Percentiles rank a stretch among this genome's conserved stretches.
Conservation (phyloP, 1,284 basidiomycete genomes). For the Earliella scabrosa region DNA sequence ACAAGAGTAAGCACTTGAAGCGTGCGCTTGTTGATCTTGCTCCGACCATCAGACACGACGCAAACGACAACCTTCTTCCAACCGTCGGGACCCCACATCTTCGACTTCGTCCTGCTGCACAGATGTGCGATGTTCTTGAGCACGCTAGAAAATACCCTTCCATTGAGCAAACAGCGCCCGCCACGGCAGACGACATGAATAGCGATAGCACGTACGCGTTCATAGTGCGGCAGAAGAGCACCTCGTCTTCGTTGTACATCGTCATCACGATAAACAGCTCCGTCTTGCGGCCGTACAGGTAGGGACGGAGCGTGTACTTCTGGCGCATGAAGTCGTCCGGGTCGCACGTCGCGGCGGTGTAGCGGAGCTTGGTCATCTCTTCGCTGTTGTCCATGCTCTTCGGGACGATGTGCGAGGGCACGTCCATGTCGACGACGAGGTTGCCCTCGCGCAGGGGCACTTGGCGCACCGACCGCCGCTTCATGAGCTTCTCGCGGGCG, state of each 20-base stretch:
- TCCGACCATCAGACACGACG: conserved; percentile 90
- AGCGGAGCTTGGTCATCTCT: conserved; percentile 86
- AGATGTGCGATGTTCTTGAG: conserved; percentile 91
- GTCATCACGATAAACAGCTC: conserved; percentile 97
- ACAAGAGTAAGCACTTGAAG: conserved; percentile 81
- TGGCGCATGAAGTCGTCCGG: conserved; percentile 85
- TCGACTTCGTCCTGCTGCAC: conserved; percentile 79
- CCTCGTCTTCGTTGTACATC: conserved; percentile 96
- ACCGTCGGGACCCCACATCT: conserved; percentile 92
- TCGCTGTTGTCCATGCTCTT: conserved; percentile 63
- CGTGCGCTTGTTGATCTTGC: conserved; percentile 88
- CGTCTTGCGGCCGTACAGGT: conserved; percentile 82
- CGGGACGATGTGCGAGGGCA: conserved; percentile 80
- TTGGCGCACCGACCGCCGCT: conserved; percentile 77
- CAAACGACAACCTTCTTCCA: conserved; percentile 98
- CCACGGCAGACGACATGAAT: neutral
- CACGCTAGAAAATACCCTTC: conserved; percentile 50
- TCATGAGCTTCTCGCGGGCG: conserved; percentile 78
- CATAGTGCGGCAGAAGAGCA: conserved; percentile 85
- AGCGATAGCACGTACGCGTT: conserved; percentile 61
- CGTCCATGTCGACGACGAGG: conserved; percentile 80
- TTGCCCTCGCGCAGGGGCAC: conserved; percentile 85
- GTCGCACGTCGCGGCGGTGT: conserved; percentile 94
- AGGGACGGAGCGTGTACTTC: conserved; percentile 85
- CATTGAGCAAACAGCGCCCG: conserved; percentile 12